A percentile compares a stretch with the other conserved stretches of the same genome.
Evolutionary conservation across 2,329 filamentous ascomycete species (phyloP).

Genomic region (Colletotrichum orchidophilum): DNA sequence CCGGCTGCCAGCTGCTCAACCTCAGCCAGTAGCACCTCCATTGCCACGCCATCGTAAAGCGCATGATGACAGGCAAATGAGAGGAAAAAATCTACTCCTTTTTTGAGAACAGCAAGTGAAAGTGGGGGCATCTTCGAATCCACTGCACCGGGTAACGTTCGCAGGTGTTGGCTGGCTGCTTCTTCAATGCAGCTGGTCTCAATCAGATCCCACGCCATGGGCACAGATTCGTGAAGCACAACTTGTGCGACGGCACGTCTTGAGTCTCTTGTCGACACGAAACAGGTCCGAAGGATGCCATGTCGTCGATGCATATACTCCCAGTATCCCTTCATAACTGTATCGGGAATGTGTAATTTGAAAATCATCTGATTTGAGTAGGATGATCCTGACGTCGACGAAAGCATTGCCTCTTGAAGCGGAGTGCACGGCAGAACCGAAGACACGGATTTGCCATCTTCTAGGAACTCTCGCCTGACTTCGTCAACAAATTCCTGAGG

Average conservation of each 20-base stretch:
- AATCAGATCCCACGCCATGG: conserved; percentile 51
- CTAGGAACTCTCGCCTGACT: conserved; percentile 38
- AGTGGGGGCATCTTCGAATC: conserved; percentile 57
- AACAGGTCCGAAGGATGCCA: conserved; percentile 81
- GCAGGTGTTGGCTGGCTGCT: conserved; percentile 51
- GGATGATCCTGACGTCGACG: conserved; percentile 58
- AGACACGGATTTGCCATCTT: conserved; percentile 50
- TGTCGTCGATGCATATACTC: conserved; percentile 70
- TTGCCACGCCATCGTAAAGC: conserved; percentile 85
- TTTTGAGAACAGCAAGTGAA: conserved; percentile 53
- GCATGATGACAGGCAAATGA: conserved; percentile 78
- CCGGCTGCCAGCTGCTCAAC: conserved; percentile 68
- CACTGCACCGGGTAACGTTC: conserved; percentile 49
- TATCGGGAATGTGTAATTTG: conserved; percentile 60
- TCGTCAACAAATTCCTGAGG: neutral
- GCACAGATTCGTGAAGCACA: conserved; percentile 63
- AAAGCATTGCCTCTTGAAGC: conserved; percentile 88
- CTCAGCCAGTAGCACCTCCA: conserved; percentile 75
- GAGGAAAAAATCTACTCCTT: conserved; percentile 45
- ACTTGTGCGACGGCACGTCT: conserved; percentile 77
- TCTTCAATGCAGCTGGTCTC: conserved; percentile 44
- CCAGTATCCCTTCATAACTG: conserved; percentile 70
- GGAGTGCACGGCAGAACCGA: conserved; percentile 83
- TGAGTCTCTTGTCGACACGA: conserved; percentile 70
- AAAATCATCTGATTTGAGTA: conserved; percentile 82